These are phyloP conservation scores for Cunninghamia lanceolata DNA, from an alignment of 75 land plant species.

Conservation along the genomic window DNA sequence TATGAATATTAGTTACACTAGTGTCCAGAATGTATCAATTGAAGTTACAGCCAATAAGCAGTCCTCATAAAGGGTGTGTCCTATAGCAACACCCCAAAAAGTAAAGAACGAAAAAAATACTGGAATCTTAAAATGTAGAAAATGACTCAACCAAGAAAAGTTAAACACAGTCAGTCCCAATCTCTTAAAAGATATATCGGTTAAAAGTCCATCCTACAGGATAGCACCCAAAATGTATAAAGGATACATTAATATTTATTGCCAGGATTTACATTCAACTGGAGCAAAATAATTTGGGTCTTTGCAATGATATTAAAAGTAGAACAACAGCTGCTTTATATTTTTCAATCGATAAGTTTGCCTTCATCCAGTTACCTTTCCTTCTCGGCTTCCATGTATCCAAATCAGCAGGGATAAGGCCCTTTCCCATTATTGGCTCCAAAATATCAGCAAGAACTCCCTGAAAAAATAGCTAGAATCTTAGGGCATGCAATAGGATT, in stretches of 20 bases:
- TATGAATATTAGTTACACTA: background rate
- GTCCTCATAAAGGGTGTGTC: background rate
- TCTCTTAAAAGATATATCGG: background rate
- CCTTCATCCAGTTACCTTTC: slow-evolving; percentile 51
- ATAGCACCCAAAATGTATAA: background rate
- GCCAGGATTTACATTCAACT: background rate
- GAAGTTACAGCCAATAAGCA: background rate
- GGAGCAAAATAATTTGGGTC: background rate
- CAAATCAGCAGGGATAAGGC: slow-evolving; percentile 97
- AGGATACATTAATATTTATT: background rate
- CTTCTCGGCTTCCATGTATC: slow-evolving; percentile 97
- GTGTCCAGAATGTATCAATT: background rate
- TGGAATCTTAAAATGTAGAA: background rate
- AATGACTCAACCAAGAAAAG: background rate
- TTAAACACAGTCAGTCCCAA: background rate
- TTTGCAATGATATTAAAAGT: background rate
- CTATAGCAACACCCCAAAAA: background rate
- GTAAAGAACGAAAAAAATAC: background rate
- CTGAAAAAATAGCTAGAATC: slow-evolving; percentile 28
- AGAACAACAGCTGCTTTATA: background rate
- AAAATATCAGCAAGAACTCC: slow-evolving; percentile 98
- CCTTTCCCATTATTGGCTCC: slow-evolving; percentile 99
- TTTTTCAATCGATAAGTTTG: background rate
- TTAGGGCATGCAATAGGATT: background rate
- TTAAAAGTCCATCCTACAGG: background rate